Evolutionary conservation across 371 early-diverging fungal species (phyloP).

Genomic region (Mortierella sp.): DNA sequence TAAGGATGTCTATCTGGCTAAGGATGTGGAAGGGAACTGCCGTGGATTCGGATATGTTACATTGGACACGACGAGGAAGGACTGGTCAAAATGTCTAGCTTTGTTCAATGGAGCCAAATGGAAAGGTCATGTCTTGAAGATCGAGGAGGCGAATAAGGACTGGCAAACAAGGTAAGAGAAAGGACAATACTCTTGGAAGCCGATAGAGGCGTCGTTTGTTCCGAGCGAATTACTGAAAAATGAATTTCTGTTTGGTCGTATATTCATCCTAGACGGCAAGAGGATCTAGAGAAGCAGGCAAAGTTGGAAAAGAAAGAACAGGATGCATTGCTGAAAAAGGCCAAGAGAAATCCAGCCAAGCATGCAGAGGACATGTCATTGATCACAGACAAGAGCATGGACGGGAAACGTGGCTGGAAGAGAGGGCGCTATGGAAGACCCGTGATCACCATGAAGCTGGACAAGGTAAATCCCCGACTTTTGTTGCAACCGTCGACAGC

Average conservation of each 20-base stretch:
- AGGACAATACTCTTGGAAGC: too few relatives aligned
- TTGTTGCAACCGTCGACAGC: too few relatives aligned
- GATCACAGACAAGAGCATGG: constrained; percentile 78
- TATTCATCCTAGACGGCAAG: constrained; percentile 34
- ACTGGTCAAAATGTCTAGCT: constrained; percentile 75
- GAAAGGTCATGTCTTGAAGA: constrained; percentile 80
- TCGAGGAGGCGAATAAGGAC: constrained; percentile 85
- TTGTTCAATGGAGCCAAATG: constrained; percentile 87
- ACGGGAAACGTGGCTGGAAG: constrained; percentile 77
- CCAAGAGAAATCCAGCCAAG: constrained; percentile 37
- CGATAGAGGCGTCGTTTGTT: too few relatives aligned
- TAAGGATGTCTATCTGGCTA: constrained; percentile 51
- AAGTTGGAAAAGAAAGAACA: constrained; percentile 46
- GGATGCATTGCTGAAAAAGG: constrained; percentile 35
- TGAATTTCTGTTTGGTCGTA: background rate
- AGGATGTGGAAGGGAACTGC: constrained; percentile 60
- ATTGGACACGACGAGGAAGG: constrained; percentile 70
- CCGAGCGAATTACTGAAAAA: background rate
- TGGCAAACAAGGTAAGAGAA: constrained; percentile 63
- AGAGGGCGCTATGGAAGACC: constrained; percentile 83
- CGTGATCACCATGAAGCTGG: constrained; percentile 75
- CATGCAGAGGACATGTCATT: constrained; percentile 76
- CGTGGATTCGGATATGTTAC: constrained; percentile 83
- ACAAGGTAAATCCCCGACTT: constrained; percentile 62
- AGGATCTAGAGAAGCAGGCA: constrained; percentile 42